phyloP scores from a whole-genome alignment of 106 monocot species.

The Hemerocallis citrina region DNA sequence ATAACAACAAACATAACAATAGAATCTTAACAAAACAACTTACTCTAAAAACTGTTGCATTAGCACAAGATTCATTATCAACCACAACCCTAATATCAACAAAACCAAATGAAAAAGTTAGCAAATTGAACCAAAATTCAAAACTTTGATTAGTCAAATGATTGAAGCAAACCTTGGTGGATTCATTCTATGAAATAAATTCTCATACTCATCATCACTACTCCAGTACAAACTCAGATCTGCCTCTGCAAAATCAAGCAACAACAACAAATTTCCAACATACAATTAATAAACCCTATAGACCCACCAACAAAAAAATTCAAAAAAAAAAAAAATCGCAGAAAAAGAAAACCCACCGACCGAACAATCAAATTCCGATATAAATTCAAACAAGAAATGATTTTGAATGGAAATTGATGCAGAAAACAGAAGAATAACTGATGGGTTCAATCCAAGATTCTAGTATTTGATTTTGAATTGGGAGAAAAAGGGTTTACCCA shows the following conservation, averaged over 20 bases:
- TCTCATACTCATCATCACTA: constrained; percentile 82
- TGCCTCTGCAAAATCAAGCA: constrained; percentile 16
- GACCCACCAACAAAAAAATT: no score
- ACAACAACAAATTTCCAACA: not conserved
- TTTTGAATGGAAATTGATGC: not conserved
- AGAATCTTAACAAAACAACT: no score
- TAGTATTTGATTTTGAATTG: not conserved
- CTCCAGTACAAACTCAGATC: constrained; percentile 61
- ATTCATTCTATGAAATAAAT: constrained; percentile 81
- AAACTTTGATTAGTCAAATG: not conserved
- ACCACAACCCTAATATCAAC: constrained; percentile 55
- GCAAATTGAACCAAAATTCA: not conserved
- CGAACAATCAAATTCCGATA: not conserved
- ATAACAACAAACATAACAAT: no score
- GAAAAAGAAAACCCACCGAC: not conserved
- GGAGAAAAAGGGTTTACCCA: constrained; percentile 1
- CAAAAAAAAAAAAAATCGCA: not conserved
- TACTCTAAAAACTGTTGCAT: constrained; percentile 79
- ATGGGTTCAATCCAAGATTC: not conserved
- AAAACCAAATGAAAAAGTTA: not conserved
- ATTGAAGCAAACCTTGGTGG: constrained; percentile 67
- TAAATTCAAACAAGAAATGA: not conserved
- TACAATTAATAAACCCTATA: no score
- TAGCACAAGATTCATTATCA: constrained; percentile 71
- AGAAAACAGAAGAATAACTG: not conserved